These are phyloP conservation scores for Rhododendron williamsianum DNA, from an alignment of 148 eudicot species.

Conservation along the genomic window DNA sequence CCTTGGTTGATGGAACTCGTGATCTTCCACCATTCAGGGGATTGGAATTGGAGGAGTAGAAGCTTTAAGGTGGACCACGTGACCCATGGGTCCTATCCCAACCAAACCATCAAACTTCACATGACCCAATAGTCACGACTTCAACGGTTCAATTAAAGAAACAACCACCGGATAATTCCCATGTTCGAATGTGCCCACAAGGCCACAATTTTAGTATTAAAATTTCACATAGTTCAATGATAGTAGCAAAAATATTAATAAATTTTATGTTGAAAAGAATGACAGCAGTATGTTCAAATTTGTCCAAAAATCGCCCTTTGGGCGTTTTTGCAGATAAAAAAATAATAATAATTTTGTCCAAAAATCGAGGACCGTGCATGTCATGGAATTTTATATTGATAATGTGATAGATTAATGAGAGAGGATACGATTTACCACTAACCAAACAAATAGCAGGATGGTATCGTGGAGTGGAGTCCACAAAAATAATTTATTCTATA, in stretches of 20 bases:
- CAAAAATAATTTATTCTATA: too few species aligned
- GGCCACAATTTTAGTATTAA: too few species aligned
- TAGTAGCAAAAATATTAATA: not conserved
- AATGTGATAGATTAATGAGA: not conserved
- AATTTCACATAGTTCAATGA: not conserved
- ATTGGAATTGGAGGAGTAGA: not conserved
- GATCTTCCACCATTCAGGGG: not conserved
- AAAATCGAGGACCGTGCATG: not conserved
- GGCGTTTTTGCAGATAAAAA: too few species aligned
- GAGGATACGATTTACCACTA: not conserved
- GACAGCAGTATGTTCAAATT: not conserved
- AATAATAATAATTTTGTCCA: not conserved
- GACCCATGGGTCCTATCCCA: not conserved
- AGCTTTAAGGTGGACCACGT: not conserved
- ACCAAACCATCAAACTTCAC: conserved; percentile 4
- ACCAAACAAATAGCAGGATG: not conserved
- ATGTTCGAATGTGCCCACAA: not conserved
- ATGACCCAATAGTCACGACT: not conserved
- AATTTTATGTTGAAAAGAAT: not conserved
- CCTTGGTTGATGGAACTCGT: not conserved
- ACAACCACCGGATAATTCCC: conserved; percentile 1
- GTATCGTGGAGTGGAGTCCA: too few species aligned
- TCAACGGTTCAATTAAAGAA: not conserved
- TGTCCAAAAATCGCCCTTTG: too few species aligned
- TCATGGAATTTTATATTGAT: not conserved